Base-by-base conservation (phyloP, 306 rosid species). In the Hylodesmum podocarpum region DNA sequence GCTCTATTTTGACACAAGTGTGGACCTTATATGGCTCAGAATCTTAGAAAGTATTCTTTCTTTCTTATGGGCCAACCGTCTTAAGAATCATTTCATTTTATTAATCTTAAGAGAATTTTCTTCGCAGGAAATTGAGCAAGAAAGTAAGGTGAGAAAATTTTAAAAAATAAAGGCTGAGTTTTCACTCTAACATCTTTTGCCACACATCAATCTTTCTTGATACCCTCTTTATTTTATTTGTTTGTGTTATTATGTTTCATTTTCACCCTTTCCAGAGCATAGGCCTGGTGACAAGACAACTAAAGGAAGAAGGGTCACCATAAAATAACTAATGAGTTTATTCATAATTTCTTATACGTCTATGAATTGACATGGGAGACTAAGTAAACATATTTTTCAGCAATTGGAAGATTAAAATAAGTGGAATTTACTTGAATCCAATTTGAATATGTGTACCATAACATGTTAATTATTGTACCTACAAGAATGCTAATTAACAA, bases 51-150 rank as follows among this genome's bases (percentile, higher is more conserved):
- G 72, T 62, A 2, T 18, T 29, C 9, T 84, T 18, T 29, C 9
- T 84, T 79, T 70, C 63, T 75, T 27, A 76, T 66, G 85, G 83
- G 46, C 85, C 79, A 80, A 64, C 24, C 50, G 16, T 75, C 53
- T 33, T 70, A 15, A 37, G 36, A 54, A 83, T 69, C 75, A 66
- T 75, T 46, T 69, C 63, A 59, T 75, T 79, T 64, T 62, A 18
- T 65, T 54, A 64, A 46, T 37, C 37, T 27, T 0, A 1, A 1
- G 53, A 50, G 71, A 34, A 66, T 66, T 81, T 77, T 84, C 33
- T 73, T 53, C 54, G 40, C 43, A 21, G 19, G 76, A 69, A 53
- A 69, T 73, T 70, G 1, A 41, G 63, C 78, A 36, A 61, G 12
- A 73, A 76, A 55, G 78, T 47, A 66, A 71, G 69, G 58, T 24